These are phyloP conservation scores for Fusarium pininemorale DNA, from an alignment of 2,329 filamentous ascomycete species.

Conservation along the genomic window DNA sequence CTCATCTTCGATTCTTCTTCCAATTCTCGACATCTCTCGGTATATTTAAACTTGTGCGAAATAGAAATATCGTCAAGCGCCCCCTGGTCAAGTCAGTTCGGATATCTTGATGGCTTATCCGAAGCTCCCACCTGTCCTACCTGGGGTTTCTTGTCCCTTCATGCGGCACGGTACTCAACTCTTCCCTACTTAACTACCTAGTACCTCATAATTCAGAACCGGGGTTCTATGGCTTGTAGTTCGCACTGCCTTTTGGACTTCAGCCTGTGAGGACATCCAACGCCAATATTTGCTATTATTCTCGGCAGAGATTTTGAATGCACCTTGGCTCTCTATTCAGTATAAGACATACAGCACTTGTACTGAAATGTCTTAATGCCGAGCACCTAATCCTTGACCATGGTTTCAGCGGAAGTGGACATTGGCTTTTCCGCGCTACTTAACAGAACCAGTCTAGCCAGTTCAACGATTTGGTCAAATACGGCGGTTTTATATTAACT, in stretches of 20 bases:
- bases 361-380: background rate
- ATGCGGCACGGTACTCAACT: background rate
- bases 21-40: background rate
- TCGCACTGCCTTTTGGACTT: background rate
- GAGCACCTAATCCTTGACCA: background rate
- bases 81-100: background rate
- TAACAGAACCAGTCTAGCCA: background rate
- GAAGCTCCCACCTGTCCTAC: background rate
- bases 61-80: background rate
- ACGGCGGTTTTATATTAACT: conserved; percentile 6
- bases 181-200: background rate
- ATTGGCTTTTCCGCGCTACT: background rate
- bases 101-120: conserved; percentile 3
- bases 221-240: background rate
- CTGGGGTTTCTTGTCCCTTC: background rate
- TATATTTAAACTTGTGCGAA: background rate
- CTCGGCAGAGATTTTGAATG: background rate
- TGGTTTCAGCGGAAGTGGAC: background rate
- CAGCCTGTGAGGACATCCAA: background rate
- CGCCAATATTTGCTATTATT: background rate
- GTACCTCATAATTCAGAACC: background rate
- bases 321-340: background rate
- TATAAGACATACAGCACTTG: background rate
- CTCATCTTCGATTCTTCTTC: background rate
- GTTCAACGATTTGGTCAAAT: background rate